These are phyloP conservation scores for Hypsizygus marmoreus DNA, from an alignment of 768 basidiomycete genomes.

Conservation along the genomic window DNA sequence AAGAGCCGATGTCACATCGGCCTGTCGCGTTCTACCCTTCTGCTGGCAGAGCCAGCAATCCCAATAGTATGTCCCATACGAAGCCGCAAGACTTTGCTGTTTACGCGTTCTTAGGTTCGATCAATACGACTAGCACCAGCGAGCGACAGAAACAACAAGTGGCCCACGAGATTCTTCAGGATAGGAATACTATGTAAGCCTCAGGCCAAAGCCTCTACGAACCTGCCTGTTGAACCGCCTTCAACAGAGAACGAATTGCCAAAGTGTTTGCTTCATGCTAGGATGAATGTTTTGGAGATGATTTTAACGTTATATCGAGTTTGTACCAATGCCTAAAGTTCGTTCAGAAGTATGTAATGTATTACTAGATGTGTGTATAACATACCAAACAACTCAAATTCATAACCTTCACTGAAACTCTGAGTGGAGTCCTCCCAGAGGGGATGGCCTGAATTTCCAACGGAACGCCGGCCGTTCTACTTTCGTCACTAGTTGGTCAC, in stretches of 20 bases:
- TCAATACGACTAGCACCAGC: neutral
- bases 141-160: conserved; percentile 13
- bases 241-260: conserved; percentile 32
- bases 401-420: too few species aligned
- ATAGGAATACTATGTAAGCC: conserved; percentile 31
- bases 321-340: neutral
- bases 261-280: conserved; percentile 29
- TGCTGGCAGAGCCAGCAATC: too few species aligned
- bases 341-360: conserved; percentile 5
- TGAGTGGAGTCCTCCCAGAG: too few species aligned
- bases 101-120: neutral
- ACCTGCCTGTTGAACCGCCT: conserved; percentile 1
- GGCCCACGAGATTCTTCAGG: conserved; percentile 29
- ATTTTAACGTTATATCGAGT: neutral
- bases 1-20: too few species aligned
- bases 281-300: neutral
- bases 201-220: neutral
- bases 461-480: too few species aligned
- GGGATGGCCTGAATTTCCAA: too few species aligned
- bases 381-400: too few species aligned
- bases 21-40: too few species aligned
- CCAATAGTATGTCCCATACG: too few species aligned
- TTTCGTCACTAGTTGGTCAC: too few species aligned
- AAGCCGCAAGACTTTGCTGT: neutral
- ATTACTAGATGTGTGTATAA: conserved; percentile 8